phyloP scores from a whole-genome alignment of 306 rosid species.

The Cotoneaster glaucophyllus region DNA sequence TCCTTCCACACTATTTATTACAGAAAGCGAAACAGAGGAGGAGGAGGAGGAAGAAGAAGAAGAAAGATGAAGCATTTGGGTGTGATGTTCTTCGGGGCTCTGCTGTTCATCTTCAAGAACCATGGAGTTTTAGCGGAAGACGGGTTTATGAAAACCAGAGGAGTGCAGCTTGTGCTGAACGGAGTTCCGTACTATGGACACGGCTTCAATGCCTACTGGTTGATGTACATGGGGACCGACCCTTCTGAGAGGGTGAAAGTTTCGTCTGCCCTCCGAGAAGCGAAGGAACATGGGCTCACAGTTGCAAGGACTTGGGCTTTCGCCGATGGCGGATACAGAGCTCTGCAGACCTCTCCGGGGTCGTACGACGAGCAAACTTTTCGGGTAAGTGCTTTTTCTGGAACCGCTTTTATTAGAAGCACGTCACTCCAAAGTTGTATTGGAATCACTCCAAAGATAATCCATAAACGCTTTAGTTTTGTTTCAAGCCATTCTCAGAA shows the following conservation, averaged over 20 bases:
- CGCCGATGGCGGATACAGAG: slow-evolving; percentile 68
- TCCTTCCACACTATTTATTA: neutral
- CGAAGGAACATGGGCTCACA: slow-evolving; percentile 50
- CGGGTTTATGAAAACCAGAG: slow-evolving; percentile 67
- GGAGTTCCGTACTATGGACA: slow-evolving; percentile 72
- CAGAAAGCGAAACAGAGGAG: neutral
- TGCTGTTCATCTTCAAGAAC: slow-evolving; percentile 17
- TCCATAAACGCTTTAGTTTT: neutral
- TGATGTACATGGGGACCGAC: slow-evolving; percentile 76
- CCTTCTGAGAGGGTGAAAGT: slow-evolving; percentile 69
- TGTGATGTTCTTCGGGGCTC: slow-evolving; percentile 24
- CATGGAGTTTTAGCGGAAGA: slow-evolving; percentile 38
- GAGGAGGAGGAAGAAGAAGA: neutral
- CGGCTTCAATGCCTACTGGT: slow-evolving; percentile 95
- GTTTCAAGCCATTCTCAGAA: neutral
- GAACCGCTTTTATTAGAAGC: neutral
- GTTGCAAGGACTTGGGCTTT: slow-evolving; percentile 91
- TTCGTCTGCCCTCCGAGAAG: slow-evolving; percentile 60
- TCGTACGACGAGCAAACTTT: slow-evolving; percentile 73
- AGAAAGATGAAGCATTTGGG: slow-evolving; percentile 31
- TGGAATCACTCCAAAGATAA: neutral
- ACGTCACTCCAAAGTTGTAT: neutral
- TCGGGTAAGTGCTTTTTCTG: slow-evolving; percentile 36
- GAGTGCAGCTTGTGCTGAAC: slow-evolving; percentile 57
- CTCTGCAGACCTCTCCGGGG: slow-evolving; percentile 81